Conservation (phyloP, 192 early-diverging fungal species). For the Rhizoclosmatium globosum region DNA sequence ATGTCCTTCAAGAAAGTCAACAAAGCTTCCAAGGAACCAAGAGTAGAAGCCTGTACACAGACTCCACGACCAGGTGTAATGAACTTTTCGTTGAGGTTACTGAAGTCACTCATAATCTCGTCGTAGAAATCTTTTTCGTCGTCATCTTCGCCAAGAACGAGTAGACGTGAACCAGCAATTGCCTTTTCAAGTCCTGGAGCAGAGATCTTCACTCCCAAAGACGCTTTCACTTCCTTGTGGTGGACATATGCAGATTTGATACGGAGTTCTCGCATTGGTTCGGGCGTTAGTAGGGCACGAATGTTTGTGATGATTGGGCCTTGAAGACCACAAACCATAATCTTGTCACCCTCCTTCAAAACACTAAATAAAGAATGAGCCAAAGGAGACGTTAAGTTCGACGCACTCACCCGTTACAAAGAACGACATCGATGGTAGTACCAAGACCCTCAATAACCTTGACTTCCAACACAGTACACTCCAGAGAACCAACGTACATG, state of each 20-base stretch:
- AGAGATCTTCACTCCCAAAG: slow-evolving; percentile 94
- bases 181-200: slow-evolving; percentile 95
- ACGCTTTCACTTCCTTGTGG: slow-evolving; percentile 96
- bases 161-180: slow-evolving; percentile 93
- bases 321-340: slow-evolving; percentile 93
- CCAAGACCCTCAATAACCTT: slow-evolving; percentile 99
- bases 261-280: slow-evolving; percentile 96
- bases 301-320: slow-evolving; percentile 94
- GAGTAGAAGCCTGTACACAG: slow-evolving; percentile 97
- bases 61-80: slow-evolving; percentile 91
- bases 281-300: slow-evolving; percentile 97
- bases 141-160: slow-evolving; percentile 94
- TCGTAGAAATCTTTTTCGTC: slow-evolving; percentile 95
- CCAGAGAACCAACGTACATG: slow-evolving; percentile 96
- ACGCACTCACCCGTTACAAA: slow-evolving; percentile 75
- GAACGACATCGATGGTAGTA: slow-evolving; percentile 96
- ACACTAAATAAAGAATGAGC: slow-evolving; percentile 45
- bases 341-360: slow-evolving; percentile 93
- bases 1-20: slow-evolving; percentile 87
- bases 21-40: slow-evolving; percentile 97
- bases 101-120: slow-evolving; percentile 93
- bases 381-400: not conserved
- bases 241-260: slow-evolving; percentile 97
- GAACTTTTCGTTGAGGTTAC: slow-evolving; percentile 75
- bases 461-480: slow-evolving; percentile 98